Base-by-base conservation (phyloP, 768 basidiomycete genomes). In the Boletus reticulatus region DNA sequence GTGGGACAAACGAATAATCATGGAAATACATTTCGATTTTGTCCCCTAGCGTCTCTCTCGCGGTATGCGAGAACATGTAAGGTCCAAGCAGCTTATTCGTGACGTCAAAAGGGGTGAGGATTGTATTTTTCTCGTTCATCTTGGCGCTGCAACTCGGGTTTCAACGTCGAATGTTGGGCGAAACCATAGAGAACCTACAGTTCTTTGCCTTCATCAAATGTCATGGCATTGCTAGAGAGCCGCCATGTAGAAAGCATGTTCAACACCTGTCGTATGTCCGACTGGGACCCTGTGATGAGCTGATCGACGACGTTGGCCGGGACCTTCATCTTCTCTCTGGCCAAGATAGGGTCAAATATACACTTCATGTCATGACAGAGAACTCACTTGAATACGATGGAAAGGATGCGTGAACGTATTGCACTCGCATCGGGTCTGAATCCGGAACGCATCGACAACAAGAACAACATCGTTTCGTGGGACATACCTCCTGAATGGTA, bases 201-300 rank as follows among this genome's bases (percentile, higher is more conserved):
- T n/a, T 78, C 72, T 70, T 98, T 97, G 52, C 94, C 84, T 64
- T 97, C 85, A 60, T 98, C 95, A 68, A 92, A 98, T 61, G 86
- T 80, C 88, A 99, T 92, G 3, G 82, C 78, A 52, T 79, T 71
- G 58, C 77, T 87, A 10, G 88, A 89, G n/a, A 98, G 72, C 64
- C 88, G 94, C 92, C 94, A 98, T 0, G 96, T 98, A 6, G 97
- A 96, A 13, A 99, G 77, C 94, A 99, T 98, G 70, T 98, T 98
- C 56, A 99, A 74, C 19, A 98, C 92, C 69, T 96, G 96, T 4
- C 97, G 89, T 55, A 99, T 96, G 72, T 99, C 97, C 2, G 95
- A 96, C 63, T 97, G 92, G 3, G 94, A 81, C 6, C 96, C 91
- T 2, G 76, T 72, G 53, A 98, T 83, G 32, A 99, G 87, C 69